These are phyloP conservation scores for Backusella parvicylindrica DNA, from an alignment of 192 early-diverging fungal genomes.

Conservation along the genomic window DNA sequence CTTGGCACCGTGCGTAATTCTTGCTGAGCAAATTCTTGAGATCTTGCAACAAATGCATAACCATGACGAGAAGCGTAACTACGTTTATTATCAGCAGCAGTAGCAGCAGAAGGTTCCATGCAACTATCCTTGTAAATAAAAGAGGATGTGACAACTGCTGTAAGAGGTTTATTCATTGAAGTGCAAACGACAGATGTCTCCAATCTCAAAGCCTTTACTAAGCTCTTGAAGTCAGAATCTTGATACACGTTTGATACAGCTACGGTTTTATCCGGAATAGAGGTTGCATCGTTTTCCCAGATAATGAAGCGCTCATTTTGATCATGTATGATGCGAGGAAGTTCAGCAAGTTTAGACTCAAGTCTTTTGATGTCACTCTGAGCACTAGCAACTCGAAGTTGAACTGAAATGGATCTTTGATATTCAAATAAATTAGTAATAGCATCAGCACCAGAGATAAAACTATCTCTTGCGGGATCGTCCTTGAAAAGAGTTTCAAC, in stretches of 20 bases:
- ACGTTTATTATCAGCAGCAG: slow-evolving; percentile 49
- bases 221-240: slow-evolving; percentile 38
- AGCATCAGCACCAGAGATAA: neutral
- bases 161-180: neutral
- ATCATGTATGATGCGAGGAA: neutral
- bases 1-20: slow-evolving; percentile 28
- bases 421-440: neutral
- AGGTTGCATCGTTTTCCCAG: slow-evolving; percentile 45
- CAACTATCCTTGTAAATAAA: slow-evolving; percentile 43
- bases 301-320: slow-evolving; percentile 11
- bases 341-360: neutral
- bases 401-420: neutral
- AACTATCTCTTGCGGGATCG: neutral
- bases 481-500: neutral
- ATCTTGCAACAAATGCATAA: slow-evolving; percentile 51
- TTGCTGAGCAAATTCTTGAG: slow-evolving; percentile 53
- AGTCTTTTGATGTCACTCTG: neutral
- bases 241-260: slow-evolving; percentile 44
- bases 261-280: slow-evolving; percentile 16
- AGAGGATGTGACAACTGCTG: slow-evolving; percentile 48
- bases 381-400: neutral
- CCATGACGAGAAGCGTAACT: slow-evolving; percentile 45
- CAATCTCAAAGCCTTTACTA: slow-evolving; percentile 5
- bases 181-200: neutral
- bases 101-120: slow-evolving; percentile 41